Evolutionary conservation across 2,329 filamentous ascomycete species (phyloP).

Genomic region (Aspergillus carbonarius): DNA sequence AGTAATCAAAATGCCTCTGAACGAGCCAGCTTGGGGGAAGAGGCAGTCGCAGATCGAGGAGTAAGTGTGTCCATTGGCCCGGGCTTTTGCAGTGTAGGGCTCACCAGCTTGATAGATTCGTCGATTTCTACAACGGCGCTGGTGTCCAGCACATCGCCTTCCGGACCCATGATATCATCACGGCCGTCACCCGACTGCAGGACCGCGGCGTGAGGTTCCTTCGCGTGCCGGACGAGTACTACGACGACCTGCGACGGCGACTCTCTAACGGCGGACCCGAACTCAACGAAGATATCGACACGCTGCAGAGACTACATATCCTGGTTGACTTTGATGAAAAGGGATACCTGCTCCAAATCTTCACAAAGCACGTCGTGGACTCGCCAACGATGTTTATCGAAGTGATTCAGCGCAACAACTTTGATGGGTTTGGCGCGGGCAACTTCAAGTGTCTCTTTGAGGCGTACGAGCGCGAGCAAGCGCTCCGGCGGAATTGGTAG

Average conservation of each 20-base stretch:
- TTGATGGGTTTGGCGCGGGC: slow-evolving; percentile 85
- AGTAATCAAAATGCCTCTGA: slow-evolving; percentile 93
- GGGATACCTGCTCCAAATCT: slow-evolving; percentile 73
- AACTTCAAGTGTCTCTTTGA: slow-evolving; percentile 94
- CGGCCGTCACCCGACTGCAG: slow-evolving; percentile 68
- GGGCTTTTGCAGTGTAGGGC: neutral
- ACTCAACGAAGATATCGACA: slow-evolving; percentile 74
- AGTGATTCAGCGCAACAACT: slow-evolving; percentile 85
- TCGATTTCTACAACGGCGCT: slow-evolving; percentile 80
- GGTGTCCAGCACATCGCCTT: slow-evolving; percentile 91
- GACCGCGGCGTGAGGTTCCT: slow-evolving; percentile 86
- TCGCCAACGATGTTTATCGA: slow-evolving; percentile 92
- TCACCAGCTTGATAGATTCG: slow-evolving; percentile 34
- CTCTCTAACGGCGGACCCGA: slow-evolving; percentile 57
- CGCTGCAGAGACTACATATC: slow-evolving; percentile 72
- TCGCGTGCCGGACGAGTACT: slow-evolving; percentile 77
- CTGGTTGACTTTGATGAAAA: slow-evolving; percentile 89
- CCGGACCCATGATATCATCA: slow-evolving; percentile 73
- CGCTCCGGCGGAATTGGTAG: slow-evolving; percentile 73
- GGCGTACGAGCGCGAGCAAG: slow-evolving; percentile 89
- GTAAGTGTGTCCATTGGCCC: slow-evolving; percentile 42
- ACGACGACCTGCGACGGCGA: slow-evolving; percentile 67
- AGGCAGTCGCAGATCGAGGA: slow-evolving; percentile 90
- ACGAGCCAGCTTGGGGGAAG: slow-evolving; percentile 82
- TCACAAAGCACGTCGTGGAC: slow-evolving; percentile 82